A percentile compares a stretch with the other conserved stretches of the same genome.
These are phyloP conservation scores for Vaccinium darrowii DNA, from an alignment of 148 eudicot species.

Conservation along the genomic window DNA sequence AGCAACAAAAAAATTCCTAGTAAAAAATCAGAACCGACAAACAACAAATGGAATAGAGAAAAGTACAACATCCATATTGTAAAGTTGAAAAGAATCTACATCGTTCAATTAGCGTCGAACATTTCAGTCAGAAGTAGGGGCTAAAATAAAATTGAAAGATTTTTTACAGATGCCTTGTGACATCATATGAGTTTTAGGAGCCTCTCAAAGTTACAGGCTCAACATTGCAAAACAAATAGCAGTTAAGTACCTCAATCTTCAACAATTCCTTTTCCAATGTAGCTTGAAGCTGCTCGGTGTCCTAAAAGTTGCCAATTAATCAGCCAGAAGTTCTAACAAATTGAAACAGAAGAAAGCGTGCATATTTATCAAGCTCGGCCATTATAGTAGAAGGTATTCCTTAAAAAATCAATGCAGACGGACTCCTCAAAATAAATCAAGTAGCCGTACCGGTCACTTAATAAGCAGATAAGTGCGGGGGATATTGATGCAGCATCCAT, in stretches of 20 bases:
- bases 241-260: slow-evolving; percentile 70
- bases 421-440: not conserved
- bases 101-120: not conserved
- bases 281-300: slow-evolving; percentile 71
- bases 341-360: not conserved
- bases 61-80: not conserved
- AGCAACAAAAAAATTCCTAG: slow-evolving; percentile 14
- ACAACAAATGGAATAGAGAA: not conserved
- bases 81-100: not conserved
- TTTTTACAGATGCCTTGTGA: not conserved
- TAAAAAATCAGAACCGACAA: not conserved
- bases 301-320: slow-evolving; percentile 40
- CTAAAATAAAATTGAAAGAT: not conserved
- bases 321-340: not conserved
- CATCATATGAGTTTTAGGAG: slow-evolving; percentile 2
- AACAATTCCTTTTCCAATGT: slow-evolving; percentile 63
- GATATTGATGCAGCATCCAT: not conserved
- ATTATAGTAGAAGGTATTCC: not conserved
- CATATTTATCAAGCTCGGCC: not conserved
- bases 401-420: not conserved
- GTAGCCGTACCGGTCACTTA: not conserved
- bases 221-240: not conserved
- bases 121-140: not conserved
- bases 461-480: not conserved
- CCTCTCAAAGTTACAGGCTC: not conserved